phyloP scores from a whole-genome alignment of 2,329 filamentous ascomycete genomes.

The Ascochyta viciae-villosae region DNA sequence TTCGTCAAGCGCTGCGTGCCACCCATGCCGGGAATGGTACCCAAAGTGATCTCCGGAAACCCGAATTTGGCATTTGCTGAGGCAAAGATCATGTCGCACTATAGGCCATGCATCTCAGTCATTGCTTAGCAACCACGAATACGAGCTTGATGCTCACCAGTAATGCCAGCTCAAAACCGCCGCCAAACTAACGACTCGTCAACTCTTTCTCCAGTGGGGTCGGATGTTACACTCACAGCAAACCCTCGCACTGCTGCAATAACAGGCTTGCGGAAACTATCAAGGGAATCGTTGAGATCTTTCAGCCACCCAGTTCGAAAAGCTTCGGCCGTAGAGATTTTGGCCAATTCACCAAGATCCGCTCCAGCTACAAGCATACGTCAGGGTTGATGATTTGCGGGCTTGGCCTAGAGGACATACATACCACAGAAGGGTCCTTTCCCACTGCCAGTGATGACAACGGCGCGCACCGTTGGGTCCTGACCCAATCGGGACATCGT shows the following conservation, averaged over 20 bases:
- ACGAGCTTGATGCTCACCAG: constrained; percentile 64
- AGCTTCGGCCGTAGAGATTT: constrained; percentile 82
- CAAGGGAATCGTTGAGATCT: constrained; percentile 83
- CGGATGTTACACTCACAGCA: constrained; percentile 55
- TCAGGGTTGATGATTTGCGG: constrained; percentile 15
- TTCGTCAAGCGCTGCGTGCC: constrained; percentile 86
- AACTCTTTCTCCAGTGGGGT: not conserved
- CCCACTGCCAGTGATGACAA: constrained; percentile 79
- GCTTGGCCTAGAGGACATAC: constrained; percentile 58
- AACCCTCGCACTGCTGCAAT: constrained; percentile 93
- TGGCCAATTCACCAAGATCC: constrained; percentile 96
- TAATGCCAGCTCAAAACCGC: constrained; percentile 92
- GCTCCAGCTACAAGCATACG: constrained; percentile 69
- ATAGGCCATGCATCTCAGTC: constrained; percentile 8
- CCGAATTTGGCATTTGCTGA: constrained; percentile 86
- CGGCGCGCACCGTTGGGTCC: constrained; percentile 27
- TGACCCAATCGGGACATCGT: constrained; percentile 25
- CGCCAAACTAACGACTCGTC: constrained; percentile 65
- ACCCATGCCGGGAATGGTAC: constrained; percentile 87
- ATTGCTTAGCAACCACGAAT: constrained; percentile 45
- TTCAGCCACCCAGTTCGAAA: constrained; percentile 91
- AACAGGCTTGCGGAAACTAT: constrained; percentile 84
- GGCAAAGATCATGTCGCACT: constrained; percentile 83
- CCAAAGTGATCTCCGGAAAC: constrained; percentile 94
- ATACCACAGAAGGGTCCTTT: constrained; percentile 75